Percentiles rank a stretch among this genome's conserved stretches.
phyloP scores from a whole-genome alignment of 2,329 filamentous ascomycete genomes.

The Exophiala alcalophila region DNA sequence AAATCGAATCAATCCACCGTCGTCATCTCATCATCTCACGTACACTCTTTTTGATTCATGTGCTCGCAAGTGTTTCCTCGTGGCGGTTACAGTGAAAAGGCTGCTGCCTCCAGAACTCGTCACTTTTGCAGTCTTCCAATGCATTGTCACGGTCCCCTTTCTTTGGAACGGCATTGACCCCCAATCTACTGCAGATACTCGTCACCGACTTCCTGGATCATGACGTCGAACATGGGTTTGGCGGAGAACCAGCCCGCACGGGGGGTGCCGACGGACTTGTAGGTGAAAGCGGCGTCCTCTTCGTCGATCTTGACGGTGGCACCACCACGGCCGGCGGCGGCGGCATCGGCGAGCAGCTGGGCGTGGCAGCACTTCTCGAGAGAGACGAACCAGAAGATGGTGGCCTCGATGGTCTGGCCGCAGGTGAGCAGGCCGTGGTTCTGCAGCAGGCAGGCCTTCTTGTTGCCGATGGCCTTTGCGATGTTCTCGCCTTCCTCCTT shows the following conservation, averaged over 20 bases:
- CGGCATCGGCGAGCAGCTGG: conserved; percentile 54
- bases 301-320: conserved; percentile 65
- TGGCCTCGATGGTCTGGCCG: conserved; percentile 44
- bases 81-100: no score
- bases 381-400: conserved; percentile 54
- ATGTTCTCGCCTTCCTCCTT: conserved; percentile 41
- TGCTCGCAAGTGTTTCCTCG: no score
- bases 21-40: no score
- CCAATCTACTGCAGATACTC: conserved; percentile 49
- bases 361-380: conserved; percentile 56
- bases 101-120: no score
- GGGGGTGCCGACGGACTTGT: conserved; percentile 61
- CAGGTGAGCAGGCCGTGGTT: conserved; percentile 44
- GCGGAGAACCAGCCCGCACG: conserved; percentile 67
- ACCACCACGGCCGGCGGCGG: conserved; percentile 56
- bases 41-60: no score
- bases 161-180: no score
- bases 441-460: conserved; percentile 43
- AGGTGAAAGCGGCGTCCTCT: conserved; percentile 66
- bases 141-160: no score
- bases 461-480: conserved; percentile 38
- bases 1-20: no score
- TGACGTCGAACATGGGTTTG: conserved; percentile 68
- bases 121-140: no score
- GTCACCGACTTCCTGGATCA: conserved; percentile 59